These are phyloP conservation scores for Rubroshorea leprosula DNA, from an alignment of 345 rosid genomes.

Conservation along the genomic window DNA sequence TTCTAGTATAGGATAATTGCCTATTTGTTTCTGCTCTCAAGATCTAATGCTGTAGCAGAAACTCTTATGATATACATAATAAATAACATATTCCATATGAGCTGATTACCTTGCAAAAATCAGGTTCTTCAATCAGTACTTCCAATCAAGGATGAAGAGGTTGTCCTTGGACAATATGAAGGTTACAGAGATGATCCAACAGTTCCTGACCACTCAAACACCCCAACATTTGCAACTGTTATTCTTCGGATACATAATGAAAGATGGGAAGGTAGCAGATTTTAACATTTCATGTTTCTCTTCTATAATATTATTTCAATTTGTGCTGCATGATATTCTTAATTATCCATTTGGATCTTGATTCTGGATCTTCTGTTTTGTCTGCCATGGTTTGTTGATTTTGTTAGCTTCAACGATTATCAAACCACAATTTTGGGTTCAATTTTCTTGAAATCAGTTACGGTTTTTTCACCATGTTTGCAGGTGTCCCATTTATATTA, in stretches of 20 bases:
- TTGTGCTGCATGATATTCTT: conserved; percentile 3
- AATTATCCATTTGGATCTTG: conserved; percentile 7
- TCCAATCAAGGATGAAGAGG: conserved; percentile 87
- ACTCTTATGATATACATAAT: too few relatives aligned
- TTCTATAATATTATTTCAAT: neutral
- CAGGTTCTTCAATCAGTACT: conserved; percentile 94
- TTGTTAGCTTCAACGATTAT: conserved; percentile 1
- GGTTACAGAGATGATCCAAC: conserved; percentile 94
- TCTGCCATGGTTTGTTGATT: neutral
- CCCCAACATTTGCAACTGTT: conserved; percentile 88
- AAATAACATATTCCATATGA: neutral
- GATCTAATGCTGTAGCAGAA: too few relatives aligned
- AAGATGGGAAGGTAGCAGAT: conserved; percentile 94
- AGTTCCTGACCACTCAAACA: conserved; percentile 86
- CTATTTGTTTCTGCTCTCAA: too few relatives aligned
- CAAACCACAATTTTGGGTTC: too few relatives aligned
- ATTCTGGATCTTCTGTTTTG: neutral
- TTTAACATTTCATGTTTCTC: conserved; percentile 7
- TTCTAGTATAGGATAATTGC: too few relatives aligned
- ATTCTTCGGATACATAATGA: conserved; percentile 85
- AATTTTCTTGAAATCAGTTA: conserved; percentile 2
- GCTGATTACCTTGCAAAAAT: conserved; percentile 20
- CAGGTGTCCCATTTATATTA: conserved; percentile 93
- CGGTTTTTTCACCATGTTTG: conserved; percentile 14
- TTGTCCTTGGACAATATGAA: conserved; percentile 91